Evolutionary conservation across 495 filamentous ascomycete species (phyloP).

Genomic region (Penicillium egyptiacum): DNA sequence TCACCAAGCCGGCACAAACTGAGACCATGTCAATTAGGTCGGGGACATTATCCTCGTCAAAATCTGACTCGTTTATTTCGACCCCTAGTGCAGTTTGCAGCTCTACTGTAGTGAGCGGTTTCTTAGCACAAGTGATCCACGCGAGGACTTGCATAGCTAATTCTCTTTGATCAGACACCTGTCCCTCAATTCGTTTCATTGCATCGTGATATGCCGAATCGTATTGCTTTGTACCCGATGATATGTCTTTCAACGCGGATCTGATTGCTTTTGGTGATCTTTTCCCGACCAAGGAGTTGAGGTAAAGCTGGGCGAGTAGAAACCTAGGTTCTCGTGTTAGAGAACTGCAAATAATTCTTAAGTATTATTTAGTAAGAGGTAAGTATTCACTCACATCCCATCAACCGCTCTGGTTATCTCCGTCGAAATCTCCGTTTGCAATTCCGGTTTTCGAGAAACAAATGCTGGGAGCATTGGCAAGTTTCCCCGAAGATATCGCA

Average conservation of each 20-base stretch:
- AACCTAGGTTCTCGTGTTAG: constrained; percentile 9
- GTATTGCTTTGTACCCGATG: background rate
- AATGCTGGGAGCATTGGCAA: background rate
- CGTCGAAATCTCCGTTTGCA: background rate
- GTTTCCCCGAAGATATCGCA: too few relatives aligned
- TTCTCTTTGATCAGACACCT: background rate
- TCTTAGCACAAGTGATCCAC: constrained; percentile 37
- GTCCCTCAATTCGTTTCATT: background rate
- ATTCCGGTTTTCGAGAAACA: background rate
- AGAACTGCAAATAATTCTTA: background rate
- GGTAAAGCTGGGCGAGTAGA: constrained; percentile 15
- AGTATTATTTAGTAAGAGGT: background rate
- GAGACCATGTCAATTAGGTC: constrained; percentile 43
- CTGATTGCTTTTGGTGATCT: constrained; percentile 5
- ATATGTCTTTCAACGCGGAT: background rate
- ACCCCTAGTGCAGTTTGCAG: constrained; percentile 52
- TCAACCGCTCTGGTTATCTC: background rate
- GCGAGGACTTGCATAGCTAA: constrained; percentile 18
- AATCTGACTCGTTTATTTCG: constrained; percentile 18
- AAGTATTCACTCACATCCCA: background rate
- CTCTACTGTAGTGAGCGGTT: constrained; percentile 42
- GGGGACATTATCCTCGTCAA: constrained; percentile 45
- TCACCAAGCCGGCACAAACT: constrained; percentile 54
- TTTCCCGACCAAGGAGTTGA: constrained; percentile 12
- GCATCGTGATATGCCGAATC: background rate